Evolutionary conservation across 768 basidiomycete genomes (phyloP).

Genomic region (Kwoniella heveanensis): DNA sequence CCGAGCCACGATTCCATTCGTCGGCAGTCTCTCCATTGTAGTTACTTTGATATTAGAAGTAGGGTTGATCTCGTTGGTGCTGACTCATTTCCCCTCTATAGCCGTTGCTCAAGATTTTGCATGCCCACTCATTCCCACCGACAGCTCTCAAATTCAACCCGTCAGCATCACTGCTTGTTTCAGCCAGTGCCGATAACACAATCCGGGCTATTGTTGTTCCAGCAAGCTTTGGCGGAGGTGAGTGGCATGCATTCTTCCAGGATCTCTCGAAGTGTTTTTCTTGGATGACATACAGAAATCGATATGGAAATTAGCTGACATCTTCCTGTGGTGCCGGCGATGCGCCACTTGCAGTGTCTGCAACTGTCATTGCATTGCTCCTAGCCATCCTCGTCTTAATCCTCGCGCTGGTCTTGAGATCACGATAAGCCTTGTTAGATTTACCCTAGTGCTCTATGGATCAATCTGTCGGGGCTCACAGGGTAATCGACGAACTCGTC

Average conservation of each 20-base stretch:
- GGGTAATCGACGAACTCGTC: too few species aligned
- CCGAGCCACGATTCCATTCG: too few species aligned
- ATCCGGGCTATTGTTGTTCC: slow-evolving; percentile 79
- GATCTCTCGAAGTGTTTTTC: not conserved
- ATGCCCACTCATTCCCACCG: slow-evolving; percentile 91
- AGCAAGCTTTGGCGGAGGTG: slow-evolving; percentile 50
- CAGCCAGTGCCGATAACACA: slow-evolving; percentile 87
- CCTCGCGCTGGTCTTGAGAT: slow-evolving; percentile 15
- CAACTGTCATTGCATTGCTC: slow-evolving; percentile 22
- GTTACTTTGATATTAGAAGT: too few species aligned
- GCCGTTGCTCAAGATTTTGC: slow-evolving; percentile 84
- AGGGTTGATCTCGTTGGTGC: not conserved
- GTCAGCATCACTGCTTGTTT: slow-evolving; percentile 73
- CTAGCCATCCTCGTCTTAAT: slow-evolving; percentile 23
- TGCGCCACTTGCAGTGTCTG: slow-evolving; percentile 12
- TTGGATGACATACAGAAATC: too few species aligned
- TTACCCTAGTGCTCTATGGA: too few species aligned
- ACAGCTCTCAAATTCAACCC: slow-evolving; percentile 89
- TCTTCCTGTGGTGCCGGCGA: too few species aligned
- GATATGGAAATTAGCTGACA: too few species aligned
- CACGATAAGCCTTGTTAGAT: too few species aligned
- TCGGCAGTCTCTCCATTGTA: too few species aligned
- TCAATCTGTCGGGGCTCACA: too few species aligned
- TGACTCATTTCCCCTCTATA: slow-evolving; percentile 53
- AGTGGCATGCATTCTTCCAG: too few species aligned